phyloP scores from a whole-genome alignment of 768 basidiomycete species.

The Suillus plorans region DNA sequence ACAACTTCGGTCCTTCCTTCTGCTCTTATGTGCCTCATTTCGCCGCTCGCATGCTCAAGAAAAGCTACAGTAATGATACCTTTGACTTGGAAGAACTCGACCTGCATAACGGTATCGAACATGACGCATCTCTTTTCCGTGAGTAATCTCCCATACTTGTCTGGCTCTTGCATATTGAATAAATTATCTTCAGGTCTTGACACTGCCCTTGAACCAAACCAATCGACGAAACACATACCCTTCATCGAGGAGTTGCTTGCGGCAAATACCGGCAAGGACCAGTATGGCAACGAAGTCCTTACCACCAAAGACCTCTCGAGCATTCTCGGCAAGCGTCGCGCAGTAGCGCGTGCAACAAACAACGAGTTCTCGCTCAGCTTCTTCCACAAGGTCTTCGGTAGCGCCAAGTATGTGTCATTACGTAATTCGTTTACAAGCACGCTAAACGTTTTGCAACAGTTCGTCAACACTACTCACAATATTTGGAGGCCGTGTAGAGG shows the following conservation, averaged over 20 bases:
- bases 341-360: conserved; percentile 55
- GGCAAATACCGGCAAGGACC: conserved; percentile 58
- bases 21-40: conserved; percentile 64
- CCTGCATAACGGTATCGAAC: conserved; percentile 62
- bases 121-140: conserved; percentile 36
- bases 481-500: conserved; percentile 63
- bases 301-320: conserved; percentile 61
- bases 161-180: background rate
- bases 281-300: conserved; percentile 44
- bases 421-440: background rate
- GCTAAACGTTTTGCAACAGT: conserved; percentile 32
- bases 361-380: conserved; percentile 51
- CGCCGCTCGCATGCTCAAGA: conserved; percentile 57
- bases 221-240: conserved; percentile 47
- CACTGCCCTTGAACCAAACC: conserved; percentile 43
- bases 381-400: conserved; percentile 65
- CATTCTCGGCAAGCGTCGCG: conserved; percentile 59
- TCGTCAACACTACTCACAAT: conserved; percentile 66
- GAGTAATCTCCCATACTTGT: conserved; percentile 3
- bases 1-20: conserved; percentile 71
- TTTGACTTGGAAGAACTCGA: conserved; percentile 68
- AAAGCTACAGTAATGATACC: conserved; percentile 52
- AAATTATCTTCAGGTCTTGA: conserved; percentile 51
- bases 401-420: conserved; percentile 54
- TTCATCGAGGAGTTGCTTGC: conserved; percentile 60